These are phyloP conservation scores for Plasmodium blacklocki DNA, from an alignment of 169 alveolate species.

Conservation along the genomic window DNA sequence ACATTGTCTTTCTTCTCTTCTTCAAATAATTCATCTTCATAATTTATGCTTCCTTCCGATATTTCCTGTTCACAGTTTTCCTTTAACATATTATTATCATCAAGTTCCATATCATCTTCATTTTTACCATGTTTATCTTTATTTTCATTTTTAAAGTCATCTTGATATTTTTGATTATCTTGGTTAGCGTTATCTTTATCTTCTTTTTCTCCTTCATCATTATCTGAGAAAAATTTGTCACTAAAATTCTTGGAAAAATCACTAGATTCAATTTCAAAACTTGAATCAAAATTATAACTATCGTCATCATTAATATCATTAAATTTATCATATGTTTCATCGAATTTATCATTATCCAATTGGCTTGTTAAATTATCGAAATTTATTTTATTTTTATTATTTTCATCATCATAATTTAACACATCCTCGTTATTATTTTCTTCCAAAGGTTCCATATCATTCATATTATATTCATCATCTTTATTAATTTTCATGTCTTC, in stretches of 20 bases:
- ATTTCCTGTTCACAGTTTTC: too few relatives aligned
- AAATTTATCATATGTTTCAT: neutral
- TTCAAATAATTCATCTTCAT: conserved; percentile 21
- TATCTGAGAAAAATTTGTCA: conserved; percentile 26
- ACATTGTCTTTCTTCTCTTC: conserved; percentile 9
- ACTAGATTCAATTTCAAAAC: conserved; percentile 70
- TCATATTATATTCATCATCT: conserved; percentile 3
- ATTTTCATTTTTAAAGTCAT: conserved; percentile 1
- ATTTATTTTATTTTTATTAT: neutral
- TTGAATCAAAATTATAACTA: conserved; percentile 27
- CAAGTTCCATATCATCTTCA: neutral
- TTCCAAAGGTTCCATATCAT: conserved; percentile 7
- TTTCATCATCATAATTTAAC: neutral
- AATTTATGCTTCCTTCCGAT: neutral
- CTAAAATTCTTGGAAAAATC: conserved; percentile 63
- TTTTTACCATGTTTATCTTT: conserved; percentile 10
- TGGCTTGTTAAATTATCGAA: conserved; percentile 5
- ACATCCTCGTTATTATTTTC: conserved; percentile 13
- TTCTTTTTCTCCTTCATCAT: conserved; percentile 34
- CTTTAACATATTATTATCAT: neutral
- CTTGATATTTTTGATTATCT: conserved; percentile 3
- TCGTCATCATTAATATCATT: neutral
- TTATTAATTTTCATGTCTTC: neutral
- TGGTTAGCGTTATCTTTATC: neutral
- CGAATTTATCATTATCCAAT: neutral